Evolutionary conservation across 2,329 filamentous ascomycete species (phyloP).

Genomic region (Diaporthe batatas): DNA sequence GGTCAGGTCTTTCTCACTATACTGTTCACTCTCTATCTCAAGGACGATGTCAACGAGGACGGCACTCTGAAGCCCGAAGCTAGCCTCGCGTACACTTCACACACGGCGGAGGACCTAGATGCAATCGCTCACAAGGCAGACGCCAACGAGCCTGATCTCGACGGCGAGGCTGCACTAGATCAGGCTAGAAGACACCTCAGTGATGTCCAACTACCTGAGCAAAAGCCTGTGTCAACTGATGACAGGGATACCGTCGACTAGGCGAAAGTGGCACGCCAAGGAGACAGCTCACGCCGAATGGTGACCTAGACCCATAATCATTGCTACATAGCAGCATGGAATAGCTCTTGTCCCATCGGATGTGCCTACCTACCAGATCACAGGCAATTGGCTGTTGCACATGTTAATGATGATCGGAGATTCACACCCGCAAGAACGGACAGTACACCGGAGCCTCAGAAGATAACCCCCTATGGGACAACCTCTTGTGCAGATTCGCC

Average conservation of each 20-base stretch:
- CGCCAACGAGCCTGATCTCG: conserved; percentile 44
- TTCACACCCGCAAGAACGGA: too few relatives aligned
- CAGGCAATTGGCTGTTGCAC: too few relatives aligned
- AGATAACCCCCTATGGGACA: too few relatives aligned
- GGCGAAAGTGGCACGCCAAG: not conserved
- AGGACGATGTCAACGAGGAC: conserved; percentile 73
- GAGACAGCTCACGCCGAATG: not conserved
- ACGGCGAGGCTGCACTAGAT: conserved; percentile 54
- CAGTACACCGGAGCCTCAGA: too few relatives aligned
- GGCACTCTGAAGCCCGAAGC: conserved; percentile 64
- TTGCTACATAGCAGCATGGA: not conserved
- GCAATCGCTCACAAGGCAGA: conserved; percentile 45
- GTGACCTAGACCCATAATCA: not conserved
- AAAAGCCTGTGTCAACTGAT: conserved; percentile 43
- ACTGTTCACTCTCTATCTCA: conserved; percentile 81
- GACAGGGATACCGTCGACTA: conserved; percentile 45
- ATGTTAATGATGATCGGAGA: too few relatives aligned
- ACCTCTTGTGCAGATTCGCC: too few relatives aligned
- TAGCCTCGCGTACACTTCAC: conserved; percentile 46
- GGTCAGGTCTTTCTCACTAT: conserved; percentile 84
- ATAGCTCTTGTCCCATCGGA: not conserved
- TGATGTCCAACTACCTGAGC: conserved; percentile 44
- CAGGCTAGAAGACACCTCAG: conserved; percentile 55
- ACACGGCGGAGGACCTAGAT: conserved; percentile 45
- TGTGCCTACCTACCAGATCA: not conserved